Base-by-base conservation (phyloP, 495 filamentous ascomycete genomes). In the Hypoxylon intermedium region DNA sequence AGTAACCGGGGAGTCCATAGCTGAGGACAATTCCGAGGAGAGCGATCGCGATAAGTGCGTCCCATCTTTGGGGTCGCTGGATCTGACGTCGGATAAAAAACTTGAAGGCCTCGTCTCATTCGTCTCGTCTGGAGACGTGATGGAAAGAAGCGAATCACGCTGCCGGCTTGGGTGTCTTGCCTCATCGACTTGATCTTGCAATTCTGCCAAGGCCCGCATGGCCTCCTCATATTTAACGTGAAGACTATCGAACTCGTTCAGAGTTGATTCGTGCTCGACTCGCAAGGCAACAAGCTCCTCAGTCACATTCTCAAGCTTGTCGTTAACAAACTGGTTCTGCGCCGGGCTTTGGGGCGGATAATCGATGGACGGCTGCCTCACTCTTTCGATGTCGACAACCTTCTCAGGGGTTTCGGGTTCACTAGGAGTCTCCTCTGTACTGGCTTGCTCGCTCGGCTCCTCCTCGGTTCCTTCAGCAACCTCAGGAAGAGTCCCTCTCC, bases 21-120 rank as follows among this genome's bases (percentile, higher is more conserved):
- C 91, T 79, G 88, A 97, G 77, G 91, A 97, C 74, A 96, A 86
- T 75, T 97, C 93, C 85, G 92, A 93, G 58, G 90, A 97, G 71
- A 97, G 90, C 75, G 93, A 96, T 73, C 89, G 92, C 84, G 91
- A 92, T 68, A 83, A 86, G 77, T 90, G 90, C 75, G 80, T 87
- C 77, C 86, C 88, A 80, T 85, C 82, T 73, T 85, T 93, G 71
- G 82, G 80, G 66, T 87, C 88, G 77, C 83, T 87, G 77, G 87
- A 84, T 79, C 85, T 87, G 74, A 80, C 81, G 72, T 91, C 88
- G 61, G 85, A 92, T 90, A 97, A 89, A 92, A 96, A 96, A 88
- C 93, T 95, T 47, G 84, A 80, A 11, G 92, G 90, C 46, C 92
- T 81, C 9, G 85, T 85, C 36, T 82, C 73, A 41, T 83, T 79